A percentile compares a stretch with the other conserved stretches of the same genome.
Evolutionary conservation across 768 basidiomycete genomes (phyloP).

Genomic region (Hirschioporus abietinus): DNA sequence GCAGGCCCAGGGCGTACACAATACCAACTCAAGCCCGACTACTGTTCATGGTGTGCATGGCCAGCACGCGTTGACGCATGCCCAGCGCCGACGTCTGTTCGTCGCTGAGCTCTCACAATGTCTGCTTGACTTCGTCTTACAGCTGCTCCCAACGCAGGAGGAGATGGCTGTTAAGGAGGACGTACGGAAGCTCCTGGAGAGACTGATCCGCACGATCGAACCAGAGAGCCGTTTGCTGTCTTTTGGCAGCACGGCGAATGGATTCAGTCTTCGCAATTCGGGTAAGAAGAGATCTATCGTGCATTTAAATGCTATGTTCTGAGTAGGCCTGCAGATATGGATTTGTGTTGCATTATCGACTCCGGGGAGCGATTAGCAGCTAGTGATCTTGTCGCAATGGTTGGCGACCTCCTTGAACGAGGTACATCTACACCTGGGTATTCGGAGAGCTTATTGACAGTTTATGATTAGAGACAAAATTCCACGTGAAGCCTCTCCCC

Average conservation of each 20-base stretch:
- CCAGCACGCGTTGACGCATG: constrained; percentile 38
- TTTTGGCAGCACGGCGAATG: constrained; percentile 96
- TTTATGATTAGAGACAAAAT: constrained; percentile 72
- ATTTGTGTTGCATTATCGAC: constrained; percentile 94
- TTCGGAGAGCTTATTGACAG: neutral
- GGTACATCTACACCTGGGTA: constrained; percentile 46
- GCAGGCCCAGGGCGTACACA: neutral
- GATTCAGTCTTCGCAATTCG: constrained; percentile 94
- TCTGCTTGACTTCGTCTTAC: constrained; percentile 90
- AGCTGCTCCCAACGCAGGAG: constrained; percentile 83
- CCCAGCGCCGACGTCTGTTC: constrained; percentile 38
- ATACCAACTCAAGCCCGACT: neutral
- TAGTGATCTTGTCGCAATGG: constrained; percentile 87
- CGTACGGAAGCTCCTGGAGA: constrained; percentile 89
- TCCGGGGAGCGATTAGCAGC: constrained; percentile 74
- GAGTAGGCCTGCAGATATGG: constrained; percentile 70
- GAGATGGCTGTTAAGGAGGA: constrained; percentile 95
- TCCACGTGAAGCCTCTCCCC: constrained; percentile 92
- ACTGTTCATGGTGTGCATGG: neutral
- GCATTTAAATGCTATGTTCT: neutral
- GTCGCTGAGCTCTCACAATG: constrained; percentile 80
- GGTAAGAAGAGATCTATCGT: constrained; percentile 39
- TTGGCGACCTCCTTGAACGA: constrained; percentile 88
- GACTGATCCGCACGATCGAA: constrained; percentile 92
- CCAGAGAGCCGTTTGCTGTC: constrained; percentile 86